Evolutionary conservation across 805 yeast genomes (phyloP).

Genomic region (Dipodascus geniculatus): DNA sequence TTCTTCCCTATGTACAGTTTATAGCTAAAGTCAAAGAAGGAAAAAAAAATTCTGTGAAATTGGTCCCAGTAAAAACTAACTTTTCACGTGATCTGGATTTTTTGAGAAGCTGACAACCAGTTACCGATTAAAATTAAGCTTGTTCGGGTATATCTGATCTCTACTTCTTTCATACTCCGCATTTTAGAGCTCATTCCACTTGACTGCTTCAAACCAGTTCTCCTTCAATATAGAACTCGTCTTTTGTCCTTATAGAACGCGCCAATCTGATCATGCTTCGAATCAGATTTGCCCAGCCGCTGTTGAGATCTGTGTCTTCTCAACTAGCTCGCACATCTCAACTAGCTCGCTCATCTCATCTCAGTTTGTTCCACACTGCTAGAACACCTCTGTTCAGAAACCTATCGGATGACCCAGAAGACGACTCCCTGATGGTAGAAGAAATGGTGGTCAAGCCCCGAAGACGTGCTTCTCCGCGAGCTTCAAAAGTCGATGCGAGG

Average conservation of each 20-base stretch:
- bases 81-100: neutral
- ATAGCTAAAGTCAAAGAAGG: neutral
- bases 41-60: constrained; percentile 3
- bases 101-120: neutral
- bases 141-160: neutral
- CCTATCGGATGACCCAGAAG: neutral
- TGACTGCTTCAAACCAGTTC: too few species aligned
- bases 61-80: neutral
- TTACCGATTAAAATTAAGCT: neutral
- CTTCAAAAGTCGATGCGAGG: neutral
- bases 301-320: neutral
- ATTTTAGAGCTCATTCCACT: neutral
- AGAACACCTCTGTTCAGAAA: neutral
- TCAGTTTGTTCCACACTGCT: neutral
- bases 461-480: neutral
- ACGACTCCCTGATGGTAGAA: neutral
- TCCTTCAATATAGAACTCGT: too few species aligned
- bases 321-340: neutral
- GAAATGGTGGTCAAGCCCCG: neutral
- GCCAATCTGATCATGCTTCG: neutral
- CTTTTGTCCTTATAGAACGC: too few species aligned
- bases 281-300: too few species aligned
- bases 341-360: neutral
- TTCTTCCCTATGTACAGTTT: neutral
- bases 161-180: neutral